Evolutionary conservation across 2,329 filamentous ascomycete genomes (phyloP).

Genomic region (Cadophora malorum): DNA sequence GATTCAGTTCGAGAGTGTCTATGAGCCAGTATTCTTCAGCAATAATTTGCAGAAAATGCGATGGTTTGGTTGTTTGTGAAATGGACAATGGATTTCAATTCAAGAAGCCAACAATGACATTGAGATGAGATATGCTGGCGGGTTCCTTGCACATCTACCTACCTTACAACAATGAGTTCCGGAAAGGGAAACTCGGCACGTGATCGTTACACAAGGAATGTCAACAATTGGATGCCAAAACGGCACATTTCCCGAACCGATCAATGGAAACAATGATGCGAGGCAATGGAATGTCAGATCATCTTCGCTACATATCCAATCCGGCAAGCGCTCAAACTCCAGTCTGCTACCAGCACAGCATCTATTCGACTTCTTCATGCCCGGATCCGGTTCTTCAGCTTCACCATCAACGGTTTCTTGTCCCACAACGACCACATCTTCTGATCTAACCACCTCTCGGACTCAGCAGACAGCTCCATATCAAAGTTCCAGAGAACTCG

Average conservation of each 20-base stretch:
- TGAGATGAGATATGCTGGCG: not conserved
- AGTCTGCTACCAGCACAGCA: not conserved
- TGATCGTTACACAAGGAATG: slow-evolving; percentile 5
- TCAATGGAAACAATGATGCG: not conserved
- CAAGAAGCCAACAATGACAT: not conserved
- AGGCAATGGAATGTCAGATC: not conserved
- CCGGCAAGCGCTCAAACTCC: not conserved
- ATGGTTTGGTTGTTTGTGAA: not conserved
- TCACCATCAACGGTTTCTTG: slow-evolving; percentile 31
- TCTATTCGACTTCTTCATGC: not conserved
- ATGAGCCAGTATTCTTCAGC: not conserved
- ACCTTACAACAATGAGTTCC: not conserved
- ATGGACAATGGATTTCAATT: not conserved
- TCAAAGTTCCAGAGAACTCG: slow-evolving; percentile 36
- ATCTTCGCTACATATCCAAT: not conserved
- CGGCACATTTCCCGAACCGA: not conserved
- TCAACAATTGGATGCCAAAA: not conserved
- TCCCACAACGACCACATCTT: slow-evolving; percentile 34
- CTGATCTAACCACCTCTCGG: slow-evolving; percentile 28
- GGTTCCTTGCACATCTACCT: not conserved
- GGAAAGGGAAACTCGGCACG: not conserved
- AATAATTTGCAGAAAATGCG: not conserved
- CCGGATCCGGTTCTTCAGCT: slow-evolving; percentile 15
- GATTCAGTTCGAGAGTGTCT: not conserved
- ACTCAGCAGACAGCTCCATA: slow-evolving; percentile 27